Evolutionary conservation across 2,329 filamentous ascomycete genomes (phyloP), one percentile per base, ranked within the genome.

Genomic region (Colletotrichum salicis): DNA sequence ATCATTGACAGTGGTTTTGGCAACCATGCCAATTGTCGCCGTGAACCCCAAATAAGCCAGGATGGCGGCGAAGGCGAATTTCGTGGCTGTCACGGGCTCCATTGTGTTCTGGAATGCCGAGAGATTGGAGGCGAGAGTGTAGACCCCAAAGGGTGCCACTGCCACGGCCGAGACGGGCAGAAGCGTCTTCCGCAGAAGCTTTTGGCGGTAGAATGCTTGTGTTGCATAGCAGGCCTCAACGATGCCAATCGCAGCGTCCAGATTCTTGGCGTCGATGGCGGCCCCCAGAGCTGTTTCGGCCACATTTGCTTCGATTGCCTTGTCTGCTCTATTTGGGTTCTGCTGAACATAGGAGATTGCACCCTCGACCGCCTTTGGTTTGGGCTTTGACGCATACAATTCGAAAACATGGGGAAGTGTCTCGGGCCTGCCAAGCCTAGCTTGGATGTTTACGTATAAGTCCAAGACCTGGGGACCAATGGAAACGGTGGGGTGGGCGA

Each of bases 1-100:
- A 80, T 98, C 95, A 82, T 98, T 98, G 72, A 92, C 88, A 41
- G 96, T 98, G 31, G 94, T 91, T 71, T 97, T 85, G 10, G 96
- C 94, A 48, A 98, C 90, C 54, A 96, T 84, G 3, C 96, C 96
- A 64, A 98, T 89, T 11, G 92, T 94, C 4, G 90, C 91, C 5
- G 95, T 95, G 74, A 94, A 94, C 24, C 90, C 88, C 54, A 97
- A 87, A 80, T 98, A 99, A 7, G 94, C 93, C 73, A 96, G 84
- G 61, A 96, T 93, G 13, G 94, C 95, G 0, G 89, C 89, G 79
- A 97, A 94, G 5, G 93, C 92, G 72, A 97, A 90, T 12, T 89
- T 89, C 2, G 94, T 97, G 11, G 95, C 94, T 41, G 89, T 90
- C 33, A 84, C 85, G 1, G 91, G 85, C 75, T 97, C 93, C 89